Evolutionary conservation across 192 early-diverging fungal species (phyloP), one percentile per base, ranked within the genome.

Genomic region (Mortierella alpina): DNA sequence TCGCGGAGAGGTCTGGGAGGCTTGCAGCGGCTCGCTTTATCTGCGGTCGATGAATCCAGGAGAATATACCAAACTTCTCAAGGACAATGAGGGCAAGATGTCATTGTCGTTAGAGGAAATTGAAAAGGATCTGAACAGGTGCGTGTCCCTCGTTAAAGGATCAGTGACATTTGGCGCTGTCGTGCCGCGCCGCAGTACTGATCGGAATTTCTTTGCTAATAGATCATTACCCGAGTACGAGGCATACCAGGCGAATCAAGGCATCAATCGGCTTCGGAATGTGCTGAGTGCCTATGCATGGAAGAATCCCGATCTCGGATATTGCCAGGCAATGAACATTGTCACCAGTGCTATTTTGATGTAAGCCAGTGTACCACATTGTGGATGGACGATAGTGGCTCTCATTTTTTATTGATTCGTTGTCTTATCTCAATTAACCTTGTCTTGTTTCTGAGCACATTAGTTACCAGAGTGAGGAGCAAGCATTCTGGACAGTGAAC

Each of bases 251-350:
- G 91, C 83, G 1, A 87, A 89, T 18, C 91, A 99, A 80, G 98
- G 98, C 1, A 98, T 99, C 58, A 89, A 95, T 49, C 91, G 95
- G 6, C 85, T 99, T 52, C 92, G 98, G n/a, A 91, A 96, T 18
- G 97, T 99, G 31, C 84, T 99, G 50, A 93, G 92, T 63, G 93
- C 93, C 4, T 96, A 96, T 72, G 87, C 94, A 18, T 91, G 92
- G 89, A 92, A 90, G 64, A 90, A 95, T 66, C 88, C 94, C 0
- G 96, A 97, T 79, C 90, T 99, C 20, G 98, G 98, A n/a, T 99
- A 99, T 84, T 99, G 98, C 83, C 98, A 99, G 81, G 97, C 98
- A 4, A 99, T 99, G 98, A 99, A 99, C 83, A 97, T 99, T 86
- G 93, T 99, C 1, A 95, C 96, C 52, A 96, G 94, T 40, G 94